Base-by-base conservation (phyloP, 208 protist genomes). In the Tritrichomonas musculus region DNA sequence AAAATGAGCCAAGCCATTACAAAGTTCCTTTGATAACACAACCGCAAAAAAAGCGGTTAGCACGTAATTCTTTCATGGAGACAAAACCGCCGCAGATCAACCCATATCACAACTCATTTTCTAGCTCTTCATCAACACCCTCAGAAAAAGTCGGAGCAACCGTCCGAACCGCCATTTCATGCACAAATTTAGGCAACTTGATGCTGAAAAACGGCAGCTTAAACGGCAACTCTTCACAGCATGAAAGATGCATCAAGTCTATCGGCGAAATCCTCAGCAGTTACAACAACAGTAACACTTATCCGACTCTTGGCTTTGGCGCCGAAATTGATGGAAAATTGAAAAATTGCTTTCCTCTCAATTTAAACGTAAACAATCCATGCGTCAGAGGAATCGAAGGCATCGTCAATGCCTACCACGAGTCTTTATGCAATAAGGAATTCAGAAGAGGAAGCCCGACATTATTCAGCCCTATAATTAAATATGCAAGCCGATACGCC, bases 401-500 rank as follows among this genome's bases (percentile, higher is more conserved):
- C 82, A 55, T 97, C 8, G 36, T 97, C 0, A 50, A 94, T 53
- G 36, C 44, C 22, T 97, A 97, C 84, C 69, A 80, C 33, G 11
- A 94, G 11, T 93, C 95, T 5, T 84, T 97, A 22, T 27, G 2
- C 25, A 25, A 57, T 0, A 75, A 96, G 1, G 22, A 75, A 57
- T 65, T 97, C 0, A n/a, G n/a, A n/a, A n/a, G n/a, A n/a, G 88
- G n/a, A 41, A 96, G 96, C 30, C 96, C 96, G 50, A 97, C 96
- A 3, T 92, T 93, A 30, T 97, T 97, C 64, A 64, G 92, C 9
- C 66, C 75, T 57, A 49, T 97, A 14, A 95, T 97, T 55, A 49
- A 94, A 9, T 84, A 25, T 33, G 95, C 95, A 20, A 73, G 94
- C 17, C 44, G 92, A 0, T 66, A 30, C 27, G 22, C 65, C 44